Evolutionary conservation across 2,329 filamentous ascomycete species (phyloP).

Genomic region (Pseudopyricularia javanii): DNA sequence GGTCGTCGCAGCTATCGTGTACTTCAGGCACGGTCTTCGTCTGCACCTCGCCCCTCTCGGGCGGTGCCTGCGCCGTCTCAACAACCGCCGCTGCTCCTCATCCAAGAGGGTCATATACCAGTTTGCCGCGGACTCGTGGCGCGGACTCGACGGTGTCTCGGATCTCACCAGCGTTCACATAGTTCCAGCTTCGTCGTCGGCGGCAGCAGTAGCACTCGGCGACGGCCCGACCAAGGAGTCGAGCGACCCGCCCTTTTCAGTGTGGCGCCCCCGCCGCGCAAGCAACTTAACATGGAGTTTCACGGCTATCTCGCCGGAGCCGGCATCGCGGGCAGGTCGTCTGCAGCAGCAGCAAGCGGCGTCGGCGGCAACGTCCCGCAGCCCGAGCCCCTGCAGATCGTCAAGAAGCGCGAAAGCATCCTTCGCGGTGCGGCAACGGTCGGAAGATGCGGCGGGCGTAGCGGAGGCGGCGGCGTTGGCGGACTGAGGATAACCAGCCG

Average conservation of each 20-base stretch:
- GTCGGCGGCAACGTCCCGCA: neutral
- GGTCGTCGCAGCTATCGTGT: neutral
- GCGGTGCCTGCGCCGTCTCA: neutral
- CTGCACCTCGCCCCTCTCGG: neutral
- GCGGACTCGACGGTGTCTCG: neutral
- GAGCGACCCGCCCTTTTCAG: neutral
- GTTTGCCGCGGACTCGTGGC: slow-evolving; percentile 1
- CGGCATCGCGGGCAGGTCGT: neutral
- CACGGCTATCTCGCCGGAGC: neutral
- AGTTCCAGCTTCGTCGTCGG: neutral
- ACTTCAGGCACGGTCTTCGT: neutral
- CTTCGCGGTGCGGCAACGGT: neutral
- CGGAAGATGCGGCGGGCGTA: neutral
- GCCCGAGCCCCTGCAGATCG: slow-evolving; percentile 9
- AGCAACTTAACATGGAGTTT: slow-evolving; percentile 1
- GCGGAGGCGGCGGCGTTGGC: neutral
- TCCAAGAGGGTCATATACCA: neutral
- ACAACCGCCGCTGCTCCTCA: neutral
- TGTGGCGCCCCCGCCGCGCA: neutral
- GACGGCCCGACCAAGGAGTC: neutral
- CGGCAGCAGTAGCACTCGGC: neutral
- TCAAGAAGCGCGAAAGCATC: slow-evolving; percentile 6
- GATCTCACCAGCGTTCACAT: neutral
- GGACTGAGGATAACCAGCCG: slow-evolving; percentile 7
- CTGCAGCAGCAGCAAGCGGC: neutral